These are phyloP conservation scores for Termitomyces sp. DNA, from an alignment of 768 basidiomycete species.

Conservation along the genomic window DNA sequence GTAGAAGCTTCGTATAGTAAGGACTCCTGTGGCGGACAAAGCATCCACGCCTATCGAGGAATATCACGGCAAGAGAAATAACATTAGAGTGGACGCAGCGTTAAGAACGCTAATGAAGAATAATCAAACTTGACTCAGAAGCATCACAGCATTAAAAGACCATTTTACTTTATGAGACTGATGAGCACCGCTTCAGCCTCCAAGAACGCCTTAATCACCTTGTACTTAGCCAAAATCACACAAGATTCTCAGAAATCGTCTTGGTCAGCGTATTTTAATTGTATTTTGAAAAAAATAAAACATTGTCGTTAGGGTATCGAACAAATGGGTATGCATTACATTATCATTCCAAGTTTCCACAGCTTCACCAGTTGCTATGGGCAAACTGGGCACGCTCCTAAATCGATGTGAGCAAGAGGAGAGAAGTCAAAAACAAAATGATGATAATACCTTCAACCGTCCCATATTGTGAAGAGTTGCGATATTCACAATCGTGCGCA, in stretches of 20 bases:
- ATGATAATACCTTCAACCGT: slow-evolving; percentile 55
- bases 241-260: not conserved
- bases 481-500: slow-evolving; percentile 82
- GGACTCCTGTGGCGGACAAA: slow-evolving; percentile 7
- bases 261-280: not conserved
- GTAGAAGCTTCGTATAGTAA: slow-evolving; percentile 3
- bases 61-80: not conserved
- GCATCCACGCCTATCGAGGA: not conserved
- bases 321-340: slow-evolving; percentile 5
- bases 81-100: not conserved
- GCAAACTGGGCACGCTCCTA: slow-evolving; percentile 44
- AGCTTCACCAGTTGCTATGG: slow-evolving; percentile 34
- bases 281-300: not conserved
- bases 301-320: slow-evolving; percentile 9
- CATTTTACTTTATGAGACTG: not conserved
- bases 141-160: not conserved
- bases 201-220: too few relatives aligned
- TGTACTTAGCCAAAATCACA: too few relatives aligned
- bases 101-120: too few relatives aligned
- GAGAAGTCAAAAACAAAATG: not conserved
- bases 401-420: not conserved
- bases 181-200: too few relatives aligned
- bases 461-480: slow-evolving; percentile 66
- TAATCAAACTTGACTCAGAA: not conserved
- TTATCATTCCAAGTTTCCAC: not conserved